A percentile compares a stretch with the other conserved stretches of the same genome.
Evolutionary conservation across 1,139 yeast species (phyloP).

Genomic region (Pichia sp.): DNA sequence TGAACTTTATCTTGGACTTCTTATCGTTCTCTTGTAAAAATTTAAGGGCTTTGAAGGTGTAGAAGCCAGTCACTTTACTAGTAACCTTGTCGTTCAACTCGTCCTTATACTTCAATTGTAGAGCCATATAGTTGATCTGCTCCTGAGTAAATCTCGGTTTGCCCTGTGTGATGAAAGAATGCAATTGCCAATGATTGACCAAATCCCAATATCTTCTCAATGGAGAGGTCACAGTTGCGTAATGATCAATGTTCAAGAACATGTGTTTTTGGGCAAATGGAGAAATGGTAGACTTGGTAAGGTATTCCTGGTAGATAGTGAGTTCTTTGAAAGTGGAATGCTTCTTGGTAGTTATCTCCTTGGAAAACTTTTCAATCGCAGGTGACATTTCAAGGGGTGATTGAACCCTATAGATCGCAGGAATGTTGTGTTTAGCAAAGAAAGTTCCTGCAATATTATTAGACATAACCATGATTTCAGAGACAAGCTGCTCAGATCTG

Average conservation of each 20-base stretch:
- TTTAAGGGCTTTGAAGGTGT: constrained; percentile 34
- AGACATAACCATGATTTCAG: constrained; percentile 78
- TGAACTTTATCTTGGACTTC: constrained; percentile 17
- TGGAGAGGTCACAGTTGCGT: constrained; percentile 85
- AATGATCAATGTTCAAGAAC: constrained; percentile 55
- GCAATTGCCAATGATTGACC: constrained; percentile 68
- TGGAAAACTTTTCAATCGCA: constrained; percentile 15
- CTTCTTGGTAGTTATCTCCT: constrained; percentile 25
- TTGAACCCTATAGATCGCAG: constrained; percentile 54
- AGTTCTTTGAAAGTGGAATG: constrained; percentile 19
- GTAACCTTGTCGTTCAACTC: constrained; percentile 26
- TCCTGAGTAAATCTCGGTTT: constrained; percentile 17
- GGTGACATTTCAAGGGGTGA: constrained; percentile 26
- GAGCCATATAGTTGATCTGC: constrained; percentile 21
- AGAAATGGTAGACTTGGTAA: constrained; percentile 37
- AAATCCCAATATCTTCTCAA: constrained; percentile 81
- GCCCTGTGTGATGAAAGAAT: constrained; percentile 30
- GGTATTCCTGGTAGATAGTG: constrained; percentile 25
- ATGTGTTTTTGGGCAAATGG: constrained; percentile 43
- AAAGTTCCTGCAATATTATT: constrained; percentile 55
- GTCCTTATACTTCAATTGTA: constrained; percentile 24
- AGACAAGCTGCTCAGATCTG: constrained; percentile 52
- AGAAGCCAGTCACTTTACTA: constrained; percentile 31
- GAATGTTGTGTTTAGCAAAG: constrained; percentile 40
- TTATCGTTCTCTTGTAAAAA: constrained; percentile 26